A percentile compares a stretch with the other conserved stretches of the same genome.
These are phyloP conservation scores for Penicillium antarcticum DNA, from an alignment of 495 filamentous ascomycete species.

Conservation along the genomic window DNA sequence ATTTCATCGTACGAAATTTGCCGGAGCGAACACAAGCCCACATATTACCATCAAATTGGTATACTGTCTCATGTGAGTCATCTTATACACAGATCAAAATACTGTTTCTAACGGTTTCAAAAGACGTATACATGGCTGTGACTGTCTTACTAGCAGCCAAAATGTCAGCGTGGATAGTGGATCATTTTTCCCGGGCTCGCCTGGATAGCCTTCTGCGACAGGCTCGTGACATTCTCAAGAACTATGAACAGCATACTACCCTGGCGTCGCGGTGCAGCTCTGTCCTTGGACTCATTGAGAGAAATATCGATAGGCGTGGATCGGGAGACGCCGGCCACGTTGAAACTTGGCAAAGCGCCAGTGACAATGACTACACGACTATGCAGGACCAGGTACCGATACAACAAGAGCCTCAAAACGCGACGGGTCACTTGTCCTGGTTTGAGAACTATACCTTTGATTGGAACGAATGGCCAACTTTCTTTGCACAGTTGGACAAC, in stretches of 20 bases:
- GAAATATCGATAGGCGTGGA: not conserved
- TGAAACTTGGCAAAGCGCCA: not conserved
- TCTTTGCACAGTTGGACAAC: slow-evolving; percentile 9
- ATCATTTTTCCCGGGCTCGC: slow-evolving; percentile 8
- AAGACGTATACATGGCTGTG: slow-evolving; percentile 16
- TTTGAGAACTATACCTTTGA: slow-evolving; percentile 8
- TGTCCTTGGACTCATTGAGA: slow-evolving; percentile 1
- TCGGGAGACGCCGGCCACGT: not conserved
- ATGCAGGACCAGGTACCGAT: not conserved
- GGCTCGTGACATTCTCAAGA: slow-evolving; percentile 1
- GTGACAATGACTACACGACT: not conserved
- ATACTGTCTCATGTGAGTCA: slow-evolving; percentile 3
- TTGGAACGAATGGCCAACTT: slow-evolving; percentile 13
- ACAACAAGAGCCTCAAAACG: not conserved
- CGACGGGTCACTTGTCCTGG: not conserved
- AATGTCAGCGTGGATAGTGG: slow-evolving; percentile 6
- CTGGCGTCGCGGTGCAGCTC: slow-evolving; percentile 3
- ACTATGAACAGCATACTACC: not conserved
- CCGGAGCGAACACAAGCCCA: slow-evolving; percentile 11
- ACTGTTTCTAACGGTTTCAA: not conserved
- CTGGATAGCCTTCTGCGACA: not conserved
- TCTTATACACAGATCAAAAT: not conserved
- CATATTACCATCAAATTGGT: slow-evolving; percentile 14
- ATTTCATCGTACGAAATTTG: slow-evolving; percentile 7
- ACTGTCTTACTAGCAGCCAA: slow-evolving; percentile 15